These are phyloP conservation scores for Bipolaris victoriae DNA, from an alignment of 2,329 filamentous ascomycete genomes.

Conservation along the genomic window DNA sequence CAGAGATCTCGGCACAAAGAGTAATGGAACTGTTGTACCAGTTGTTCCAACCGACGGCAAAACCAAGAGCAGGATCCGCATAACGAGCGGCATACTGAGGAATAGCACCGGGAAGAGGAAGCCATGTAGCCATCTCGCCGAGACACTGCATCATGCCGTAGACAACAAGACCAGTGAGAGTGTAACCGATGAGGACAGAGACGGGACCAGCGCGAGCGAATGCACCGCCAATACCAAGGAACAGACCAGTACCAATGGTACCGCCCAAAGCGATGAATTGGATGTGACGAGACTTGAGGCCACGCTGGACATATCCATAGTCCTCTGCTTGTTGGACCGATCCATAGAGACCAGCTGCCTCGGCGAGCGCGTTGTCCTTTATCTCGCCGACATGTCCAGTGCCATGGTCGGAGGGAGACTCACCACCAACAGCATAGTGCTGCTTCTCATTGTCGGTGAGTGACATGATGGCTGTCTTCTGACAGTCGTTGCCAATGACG, in stretches of 20 bases:
- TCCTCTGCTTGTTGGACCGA: constrained; percentile 53
- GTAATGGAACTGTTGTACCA: constrained; percentile 46
- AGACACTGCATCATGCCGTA: constrained; percentile 52
- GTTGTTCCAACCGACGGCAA: constrained; percentile 31
- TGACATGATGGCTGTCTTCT: constrained; percentile 26
- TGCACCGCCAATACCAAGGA: constrained; percentile 43
- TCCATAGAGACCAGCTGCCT: constrained; percentile 61
- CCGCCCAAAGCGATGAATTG: constrained; percentile 66
- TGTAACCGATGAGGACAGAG: constrained; percentile 47
- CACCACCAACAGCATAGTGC: constrained; percentile 28
- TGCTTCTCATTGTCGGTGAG: constrained; percentile 35
- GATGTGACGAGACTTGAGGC: constrained; percentile 61
- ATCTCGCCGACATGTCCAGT: constrained; percentile 32
- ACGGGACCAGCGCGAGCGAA: constrained; percentile 44
- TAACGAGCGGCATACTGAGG: constrained; percentile 49
- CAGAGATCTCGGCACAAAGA: constrained; percentile 47
- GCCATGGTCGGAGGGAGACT: constrained; percentile 26
- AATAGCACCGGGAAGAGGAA: constrained; percentile 49
- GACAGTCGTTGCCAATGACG: not conserved
- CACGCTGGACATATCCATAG: constrained; percentile 19
- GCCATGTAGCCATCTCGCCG: constrained; percentile 52
- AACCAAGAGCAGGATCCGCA: constrained; percentile 54
- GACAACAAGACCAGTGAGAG: constrained; percentile 43
- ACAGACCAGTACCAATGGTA: constrained; percentile 55
- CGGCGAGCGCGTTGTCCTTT: constrained; percentile 44